Base-by-base conservation (phyloP, 2,329 filamentous ascomycete genomes). In the Colletotrichum musae region DNA sequence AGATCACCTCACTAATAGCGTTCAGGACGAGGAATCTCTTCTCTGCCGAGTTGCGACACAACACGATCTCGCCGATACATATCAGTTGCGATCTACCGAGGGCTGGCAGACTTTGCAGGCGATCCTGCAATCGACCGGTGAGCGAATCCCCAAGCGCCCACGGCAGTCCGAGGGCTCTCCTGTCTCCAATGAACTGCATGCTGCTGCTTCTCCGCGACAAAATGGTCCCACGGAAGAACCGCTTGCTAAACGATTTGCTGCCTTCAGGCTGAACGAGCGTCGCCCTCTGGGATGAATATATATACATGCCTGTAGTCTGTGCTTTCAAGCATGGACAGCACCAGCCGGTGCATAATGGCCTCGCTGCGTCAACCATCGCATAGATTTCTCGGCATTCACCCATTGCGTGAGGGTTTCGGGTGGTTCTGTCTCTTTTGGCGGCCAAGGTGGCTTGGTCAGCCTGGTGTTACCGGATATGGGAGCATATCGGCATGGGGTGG, bases 101-200 rank as follows among this genome's bases (percentile, higher is more conserved):
- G 96, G 96, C 77, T 99, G 96, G 96, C 93, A 95, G 81, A 98
- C 94, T 69, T 87, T 99, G 78, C 88, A 95, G 83, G 92, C 93
- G 81, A 97, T 99, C 80, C 89, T 98, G 84, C 91, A 96, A 91
- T 93, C 94, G 90, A 94, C 94, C 88, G 94, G 95, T 97, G 95
- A 97, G 93, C 92, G 92, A 90, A 90, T 92, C 89, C 91, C 91
- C 82, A 97, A 96, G 88, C 93, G 89, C 78, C 81, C 79, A 78
- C 83, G 83, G 77, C 79, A 80, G 74, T 76, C 78, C 76, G 79
- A 78, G 78, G 81, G 74, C 74, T 75, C 77, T 72, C 75, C 74
- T 73, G 75, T 70, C 68, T 71, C 73, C 74, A 74, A 71, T 64
- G 56, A 70, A 48, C 21, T 73, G 68, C 72, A 53, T 56, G 67